phyloP scores from a whole-genome alignment of 352 stramenopile genomes.

The Pilasporangium apinafurcum region DNA sequence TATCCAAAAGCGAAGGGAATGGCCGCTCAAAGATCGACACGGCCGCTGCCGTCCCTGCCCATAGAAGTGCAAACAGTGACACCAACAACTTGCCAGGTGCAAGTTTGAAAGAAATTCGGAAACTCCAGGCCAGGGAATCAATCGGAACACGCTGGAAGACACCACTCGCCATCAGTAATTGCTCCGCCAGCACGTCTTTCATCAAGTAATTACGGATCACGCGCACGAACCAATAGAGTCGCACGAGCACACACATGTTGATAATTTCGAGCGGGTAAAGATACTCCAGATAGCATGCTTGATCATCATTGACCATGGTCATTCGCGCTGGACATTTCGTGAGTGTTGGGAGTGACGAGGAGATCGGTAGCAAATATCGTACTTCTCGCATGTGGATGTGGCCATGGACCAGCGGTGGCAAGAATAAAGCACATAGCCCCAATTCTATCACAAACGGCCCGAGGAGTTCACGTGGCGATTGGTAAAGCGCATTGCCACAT shows the following conservation, averaged over 20 bases:
- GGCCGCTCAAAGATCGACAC: slow-evolving; percentile 58
- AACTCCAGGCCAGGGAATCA: slow-evolving; percentile 51
- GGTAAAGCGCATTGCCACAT: slow-evolving; percentile 7
- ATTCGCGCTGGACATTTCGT: slow-evolving; percentile 19
- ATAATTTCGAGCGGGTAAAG: slow-evolving; percentile 52
- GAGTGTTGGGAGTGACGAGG: background rate
- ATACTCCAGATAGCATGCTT: slow-evolving; percentile 36
- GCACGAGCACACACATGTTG: slow-evolving; percentile 51
- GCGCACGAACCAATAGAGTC: slow-evolving; percentile 56
- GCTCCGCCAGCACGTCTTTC: slow-evolving; percentile 20
- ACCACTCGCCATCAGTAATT: slow-evolving; percentile 15
- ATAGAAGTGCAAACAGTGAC: slow-evolving; percentile 37
- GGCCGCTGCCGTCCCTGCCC: slow-evolving; percentile 32
- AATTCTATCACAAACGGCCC: slow-evolving; percentile 38
- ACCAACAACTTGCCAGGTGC: slow-evolving; percentile 28
- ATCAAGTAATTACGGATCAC: slow-evolving; percentile 44
- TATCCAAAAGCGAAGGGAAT: slow-evolving; percentile 46
- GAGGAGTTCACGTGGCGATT: slow-evolving; percentile 19
- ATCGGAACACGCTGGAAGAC: slow-evolving; percentile 21
- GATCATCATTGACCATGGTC: slow-evolving; percentile 11
- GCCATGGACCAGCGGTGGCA: slow-evolving; percentile 47
- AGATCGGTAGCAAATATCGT: slow-evolving; percentile 24
- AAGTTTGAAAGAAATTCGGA: slow-evolving; percentile 41
- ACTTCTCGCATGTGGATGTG: slow-evolving; percentile 33
- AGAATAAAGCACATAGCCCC: slow-evolving; percentile 25